Percentiles rank a stretch among this genome's conserved stretches.
phyloP scores from a whole-genome alignment of 352 stramenopile genomes.

The Phytophthora melonis region DNA sequence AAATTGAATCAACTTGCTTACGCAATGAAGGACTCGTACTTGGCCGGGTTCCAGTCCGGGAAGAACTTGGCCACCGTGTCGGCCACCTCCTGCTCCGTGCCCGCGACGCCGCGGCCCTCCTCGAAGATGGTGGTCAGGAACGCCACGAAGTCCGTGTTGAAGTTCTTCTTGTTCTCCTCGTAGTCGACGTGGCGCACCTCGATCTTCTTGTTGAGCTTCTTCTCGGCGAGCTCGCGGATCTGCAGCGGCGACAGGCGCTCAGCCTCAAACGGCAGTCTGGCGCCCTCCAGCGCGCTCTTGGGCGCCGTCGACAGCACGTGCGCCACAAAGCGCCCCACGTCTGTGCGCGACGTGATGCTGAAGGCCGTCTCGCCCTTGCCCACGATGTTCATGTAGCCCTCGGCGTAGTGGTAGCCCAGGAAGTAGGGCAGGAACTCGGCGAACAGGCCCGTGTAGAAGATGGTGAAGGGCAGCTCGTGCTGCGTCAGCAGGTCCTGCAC shows the following conservation, averaged over 20 bases:
- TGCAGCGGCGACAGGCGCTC: slow-evolving; percentile 32
- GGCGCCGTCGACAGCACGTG: slow-evolving; percentile 23
- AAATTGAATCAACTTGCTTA: neutral
- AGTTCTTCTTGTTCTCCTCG: slow-evolving; percentile 38
- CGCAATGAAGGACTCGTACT: slow-evolving; percentile 27
- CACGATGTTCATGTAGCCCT: slow-evolving; percentile 33
- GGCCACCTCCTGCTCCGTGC: slow-evolving; percentile 25
- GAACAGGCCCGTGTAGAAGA: slow-evolving; percentile 38
- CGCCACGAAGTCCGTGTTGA: slow-evolving; percentile 31
- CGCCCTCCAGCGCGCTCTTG: slow-evolving; percentile 25
- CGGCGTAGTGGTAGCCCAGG: slow-evolving; percentile 22
- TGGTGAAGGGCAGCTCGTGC: slow-evolving; percentile 17
- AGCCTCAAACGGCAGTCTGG: slow-evolving; percentile 26
- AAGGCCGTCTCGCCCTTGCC: slow-evolving; percentile 29
- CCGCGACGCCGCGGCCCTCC: slow-evolving; percentile 30
- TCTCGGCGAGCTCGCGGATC: slow-evolving; percentile 25
- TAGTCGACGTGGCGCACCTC: slow-evolving; percentile 27
- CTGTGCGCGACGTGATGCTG: neutral
- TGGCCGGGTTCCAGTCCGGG: slow-evolving; percentile 28
- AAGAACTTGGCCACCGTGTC: slow-evolving; percentile 31
- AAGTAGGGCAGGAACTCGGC: slow-evolving; percentile 21
- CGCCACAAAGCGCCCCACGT: slow-evolving; percentile 29
- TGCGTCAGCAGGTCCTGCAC: slow-evolving; percentile 27
- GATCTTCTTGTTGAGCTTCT: slow-evolving; percentile 42
- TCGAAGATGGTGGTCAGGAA: slow-evolving; percentile 35